Conservation (phyloP, 257 asterid species). For the Nicotiana obtusifolia region DNA sequence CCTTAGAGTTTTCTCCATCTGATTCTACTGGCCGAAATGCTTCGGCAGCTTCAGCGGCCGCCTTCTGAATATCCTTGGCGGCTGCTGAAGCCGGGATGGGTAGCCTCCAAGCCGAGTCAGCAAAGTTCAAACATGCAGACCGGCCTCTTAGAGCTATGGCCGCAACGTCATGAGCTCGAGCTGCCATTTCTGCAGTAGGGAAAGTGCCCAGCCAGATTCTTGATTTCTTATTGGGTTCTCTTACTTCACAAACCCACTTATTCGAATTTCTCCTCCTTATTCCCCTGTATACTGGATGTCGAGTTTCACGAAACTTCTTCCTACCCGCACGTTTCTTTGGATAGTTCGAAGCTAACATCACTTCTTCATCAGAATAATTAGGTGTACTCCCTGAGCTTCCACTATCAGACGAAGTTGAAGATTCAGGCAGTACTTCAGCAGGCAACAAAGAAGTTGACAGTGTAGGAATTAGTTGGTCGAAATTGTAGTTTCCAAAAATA, state of each 20-base stretch:
- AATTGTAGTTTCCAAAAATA: neutral
- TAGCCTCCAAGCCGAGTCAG: conserved; percentile 39
- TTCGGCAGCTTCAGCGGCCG: conserved; percentile 52
- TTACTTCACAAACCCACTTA: conserved; percentile 60
- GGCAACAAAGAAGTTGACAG: neutral
- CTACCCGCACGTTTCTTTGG: conserved; percentile 24
- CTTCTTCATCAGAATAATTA: neutral
- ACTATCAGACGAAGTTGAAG: neutral
- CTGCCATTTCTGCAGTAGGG: neutral
- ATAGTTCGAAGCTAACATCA: neutral
- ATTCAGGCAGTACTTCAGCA: too few relatives aligned
- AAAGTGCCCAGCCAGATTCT: conserved; percentile 78
- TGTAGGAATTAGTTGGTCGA: neutral
- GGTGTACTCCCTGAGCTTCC: neutral
- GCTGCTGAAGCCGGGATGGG: conserved; percentile 37
- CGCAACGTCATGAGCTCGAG: conserved; percentile 28
- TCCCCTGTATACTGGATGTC: conserved; percentile 66
- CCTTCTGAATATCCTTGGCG: conserved; percentile 45
- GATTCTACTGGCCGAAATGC: conserved; percentile 23
- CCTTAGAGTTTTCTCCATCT: neutral
- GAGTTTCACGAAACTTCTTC: conserved; percentile 54
- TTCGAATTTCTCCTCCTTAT: conserved; percentile 43
- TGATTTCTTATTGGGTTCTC: conserved; percentile 59
- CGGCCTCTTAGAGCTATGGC: conserved; percentile 47
- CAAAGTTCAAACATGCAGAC: conserved; percentile 56